Percentiles rank a stretch among this genome's conserved stretches.
These are phyloP conservation scores for Globisporangium cederbergense DNA, from an alignment of 352 stramenopile species.

Conservation along the genomic window DNA sequence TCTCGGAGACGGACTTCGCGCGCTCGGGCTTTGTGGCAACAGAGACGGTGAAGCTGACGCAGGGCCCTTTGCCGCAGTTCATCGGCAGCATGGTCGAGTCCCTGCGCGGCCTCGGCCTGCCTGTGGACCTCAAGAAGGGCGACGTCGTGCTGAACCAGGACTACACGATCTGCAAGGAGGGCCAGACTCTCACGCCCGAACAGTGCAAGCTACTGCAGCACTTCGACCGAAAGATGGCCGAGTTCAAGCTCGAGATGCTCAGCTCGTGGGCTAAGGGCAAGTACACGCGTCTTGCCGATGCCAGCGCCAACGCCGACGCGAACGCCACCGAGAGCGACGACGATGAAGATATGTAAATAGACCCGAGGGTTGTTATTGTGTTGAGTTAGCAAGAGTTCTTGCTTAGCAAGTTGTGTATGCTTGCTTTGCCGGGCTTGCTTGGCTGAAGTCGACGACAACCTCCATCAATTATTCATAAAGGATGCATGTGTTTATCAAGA, in stretches of 20 bases:
- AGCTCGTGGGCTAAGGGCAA: slow-evolving; percentile 73
- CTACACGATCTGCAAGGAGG: slow-evolving; percentile 93
- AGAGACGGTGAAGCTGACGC: slow-evolving; percentile 85
- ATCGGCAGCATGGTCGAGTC: slow-evolving; percentile 96
- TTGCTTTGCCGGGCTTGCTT: not conserved
- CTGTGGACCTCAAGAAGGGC: slow-evolving; percentile 96
- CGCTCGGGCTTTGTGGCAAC: slow-evolving; percentile 91
- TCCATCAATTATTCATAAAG: slow-evolving; percentile 20
- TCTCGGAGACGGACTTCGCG: slow-evolving; percentile 92
- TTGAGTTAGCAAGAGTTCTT: not conserved
- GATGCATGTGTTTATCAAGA: slow-evolving; percentile 17
- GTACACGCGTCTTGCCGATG: slow-evolving; percentile 68
- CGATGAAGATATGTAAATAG: slow-evolving; percentile 29
- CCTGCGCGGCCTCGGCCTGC: slow-evolving; percentile 94
- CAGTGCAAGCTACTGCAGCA: slow-evolving; percentile 94
- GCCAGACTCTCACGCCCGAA: slow-evolving; percentile 92
- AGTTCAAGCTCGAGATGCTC: slow-evolving; percentile 80
- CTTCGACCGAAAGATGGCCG: slow-evolving; percentile 87
- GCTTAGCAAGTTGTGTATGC: not conserved
- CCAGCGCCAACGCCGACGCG: slow-evolving; percentile 26
- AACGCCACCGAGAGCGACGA: slow-evolving; percentile 24
- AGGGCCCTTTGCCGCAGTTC: slow-evolving; percentile 90
- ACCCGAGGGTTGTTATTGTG: slow-evolving; percentile 6
- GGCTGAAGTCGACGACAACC: not conserved
- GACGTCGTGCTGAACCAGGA: slow-evolving; percentile 90